Evolutionary conservation across 2,329 filamentous ascomycete genomes (phyloP), one percentile per base, ranked within the genome.

Genomic region (Alternaria triticina): DNA sequence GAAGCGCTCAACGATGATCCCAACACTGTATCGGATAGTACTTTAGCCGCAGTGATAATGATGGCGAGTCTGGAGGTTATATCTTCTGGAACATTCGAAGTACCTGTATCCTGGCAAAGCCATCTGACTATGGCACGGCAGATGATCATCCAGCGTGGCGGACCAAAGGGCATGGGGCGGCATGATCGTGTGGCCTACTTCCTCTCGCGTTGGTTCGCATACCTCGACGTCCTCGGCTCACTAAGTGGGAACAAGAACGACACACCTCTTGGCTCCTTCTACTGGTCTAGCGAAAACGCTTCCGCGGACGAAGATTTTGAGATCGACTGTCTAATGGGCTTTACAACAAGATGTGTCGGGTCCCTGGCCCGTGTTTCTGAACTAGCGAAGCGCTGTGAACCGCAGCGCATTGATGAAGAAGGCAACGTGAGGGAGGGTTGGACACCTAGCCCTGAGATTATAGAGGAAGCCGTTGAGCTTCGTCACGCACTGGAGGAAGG

Each of bases 41-140:
- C 91, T 58, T 84, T 96, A 3, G 92, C 92, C 0, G 93, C 92
- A 0, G 91, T 92, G 8, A 94, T 96, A 66, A 94, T 96, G 91
- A 86, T 96, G 49, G 88, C 92, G 1, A 94, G 92, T 2, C 83
- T 96, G 20, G 92, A 96, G 74, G 95, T 96, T 60, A 90, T 96
- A 54, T 93, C 91, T 0, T 93, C 93, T 0, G 90, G 90, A 60
- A 91, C 91, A 0, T 95, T 96, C 74, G 92, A 91, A 57, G 89
- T 92, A n/a, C 85, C 88, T 1, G 91, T 95, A 57, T 86, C 91
- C 1, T 96, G 93, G 93, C 91, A 94, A 74, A 87, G 86, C 55
- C 92, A 96, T 77, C 85, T 96, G 1, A 88, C 88, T 59, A 87
- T 93, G 57, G 92, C 93, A 1, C 88, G 93, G 3, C 87, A 91